phyloP scores from a whole-genome alignment of 495 filamentous ascomycete genomes.

The Penicillium odoratum region DNA sequence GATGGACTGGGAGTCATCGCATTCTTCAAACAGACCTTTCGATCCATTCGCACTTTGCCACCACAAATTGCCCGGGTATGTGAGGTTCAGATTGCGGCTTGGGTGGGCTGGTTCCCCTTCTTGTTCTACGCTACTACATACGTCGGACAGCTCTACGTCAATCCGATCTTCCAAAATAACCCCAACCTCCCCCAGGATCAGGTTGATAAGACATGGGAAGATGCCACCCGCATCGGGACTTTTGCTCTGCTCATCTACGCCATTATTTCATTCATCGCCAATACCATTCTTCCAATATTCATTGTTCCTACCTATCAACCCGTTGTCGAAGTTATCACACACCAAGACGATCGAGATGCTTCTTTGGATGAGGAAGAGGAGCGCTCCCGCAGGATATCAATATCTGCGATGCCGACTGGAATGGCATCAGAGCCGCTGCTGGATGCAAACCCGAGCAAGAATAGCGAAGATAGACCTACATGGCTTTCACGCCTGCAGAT shows the following conservation, averaged over 20 bases:
- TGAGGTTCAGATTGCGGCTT: slow-evolving; percentile 82
- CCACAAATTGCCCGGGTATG: slow-evolving; percentile 81
- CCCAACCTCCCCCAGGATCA: slow-evolving; percentile 72
- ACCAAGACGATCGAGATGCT: neutral
- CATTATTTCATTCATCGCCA: slow-evolving; percentile 73
- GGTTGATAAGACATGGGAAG: slow-evolving; percentile 75
- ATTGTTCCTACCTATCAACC: slow-evolving; percentile 68
- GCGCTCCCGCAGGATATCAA: slow-evolving; percentile 27
- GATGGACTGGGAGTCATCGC: slow-evolving; percentile 63
- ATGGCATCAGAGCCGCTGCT: slow-evolving; percentile 33
- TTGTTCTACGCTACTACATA: slow-evolving; percentile 92
- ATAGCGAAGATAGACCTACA: slow-evolving; percentile 18
- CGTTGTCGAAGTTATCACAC: slow-evolving; percentile 7
- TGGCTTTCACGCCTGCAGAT: slow-evolving; percentile 65
- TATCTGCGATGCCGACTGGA: slow-evolving; percentile 31
- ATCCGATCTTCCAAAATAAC: slow-evolving; percentile 73
- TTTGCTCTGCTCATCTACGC: slow-evolving; percentile 87
- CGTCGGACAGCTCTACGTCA: slow-evolving; percentile 84
- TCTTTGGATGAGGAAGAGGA: slow-evolving; percentile 23
- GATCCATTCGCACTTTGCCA: slow-evolving; percentile 71
- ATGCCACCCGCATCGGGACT: slow-evolving; percentile 77
- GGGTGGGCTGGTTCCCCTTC: slow-evolving; percentile 95
- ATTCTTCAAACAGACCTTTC: slow-evolving; percentile 78
- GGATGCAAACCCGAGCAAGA: slow-evolving; percentile 10
- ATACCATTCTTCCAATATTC: slow-evolving; percentile 78